Evolutionary conservation across 768 basidiomycete species (phyloP), one percentile per base, ranked within the genome.

Genomic region (Leccinum disarticulatum): DNA sequence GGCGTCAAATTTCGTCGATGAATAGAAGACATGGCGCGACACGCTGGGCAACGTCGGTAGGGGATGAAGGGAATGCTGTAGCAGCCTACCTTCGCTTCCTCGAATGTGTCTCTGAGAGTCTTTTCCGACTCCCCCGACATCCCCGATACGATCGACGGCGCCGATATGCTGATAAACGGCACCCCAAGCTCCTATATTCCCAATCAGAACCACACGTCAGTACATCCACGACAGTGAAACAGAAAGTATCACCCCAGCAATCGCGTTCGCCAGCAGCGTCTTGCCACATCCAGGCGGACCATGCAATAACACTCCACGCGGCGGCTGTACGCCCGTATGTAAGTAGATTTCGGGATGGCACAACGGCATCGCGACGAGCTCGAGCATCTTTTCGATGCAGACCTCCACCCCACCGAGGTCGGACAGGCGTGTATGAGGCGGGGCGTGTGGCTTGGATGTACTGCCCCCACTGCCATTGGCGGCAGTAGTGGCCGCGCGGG

Each of bases 41-140:
- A 60, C 89, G 85, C 93, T 95, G 65, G 43, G 46, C 7, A 5
- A 47, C n/a, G 43, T 60, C 28, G 53, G 36, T 19, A 46, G 2
- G 35, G 31, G 41, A 36, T 28, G 6, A 27, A 27, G 22, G 48
- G 7, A 25, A 36, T 6, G 25, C 27, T 2, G 1, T n/a, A 3
- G 38, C 11, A 9, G 46, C 79, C 5, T 31, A 93, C 94, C 77
- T 93, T 95, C 6, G 97, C 97, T 73, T 98, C 96, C 31, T 97
- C 96, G 68, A 99, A 99, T 0, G 93, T 95, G 68, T 98, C 96
- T 47, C 97, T 79, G 5, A 99, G 77, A 0, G 94, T 95, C 78
- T 96, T 98, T 72, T 99, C 97, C 0, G 93, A 95, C 74, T 99
- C 97, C 50, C 97, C 97, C 0, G 94, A 97, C 94, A 98, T 97